Conservation (phyloP, 805 yeast genomes). For the Candida nitratophila region DNA sequence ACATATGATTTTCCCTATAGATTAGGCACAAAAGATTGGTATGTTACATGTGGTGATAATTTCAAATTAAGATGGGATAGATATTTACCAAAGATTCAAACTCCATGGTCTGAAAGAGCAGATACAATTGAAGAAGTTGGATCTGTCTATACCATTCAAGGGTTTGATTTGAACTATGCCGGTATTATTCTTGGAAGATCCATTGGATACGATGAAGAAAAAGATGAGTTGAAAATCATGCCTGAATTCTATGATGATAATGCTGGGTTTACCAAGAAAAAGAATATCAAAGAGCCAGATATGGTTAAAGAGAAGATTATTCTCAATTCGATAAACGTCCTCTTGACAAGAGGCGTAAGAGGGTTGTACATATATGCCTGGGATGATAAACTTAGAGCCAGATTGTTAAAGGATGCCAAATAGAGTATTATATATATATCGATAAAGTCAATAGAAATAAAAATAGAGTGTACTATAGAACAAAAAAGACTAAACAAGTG, state of each 20-base stretch:
- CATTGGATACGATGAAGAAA: conserved; percentile 29
- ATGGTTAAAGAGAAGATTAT: conserved; percentile 32
- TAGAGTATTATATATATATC: neutral
- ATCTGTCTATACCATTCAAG: conserved; percentile 41
- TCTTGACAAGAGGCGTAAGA: conserved; percentile 38
- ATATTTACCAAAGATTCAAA: conserved; percentile 30
- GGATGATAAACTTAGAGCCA: conserved; percentile 30
- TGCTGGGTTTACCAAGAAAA: conserved; percentile 38
- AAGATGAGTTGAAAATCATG: conserved; percentile 26
- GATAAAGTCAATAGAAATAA: neutral
- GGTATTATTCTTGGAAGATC: conserved; percentile 39
- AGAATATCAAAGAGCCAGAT: conserved; percentile 29
- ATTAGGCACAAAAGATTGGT: conserved; percentile 37
- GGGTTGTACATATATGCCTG: conserved; percentile 37
- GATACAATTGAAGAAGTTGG: conserved; percentile 43
- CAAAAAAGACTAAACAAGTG: too few relatives aligned
- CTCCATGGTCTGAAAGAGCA: conserved; percentile 39
- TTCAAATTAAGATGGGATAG: conserved; percentile 42
- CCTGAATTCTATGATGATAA: conserved; percentile 36
- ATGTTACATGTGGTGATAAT: conserved; percentile 34
- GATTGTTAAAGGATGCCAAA: conserved; percentile 6
- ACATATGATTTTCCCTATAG: conserved; percentile 43
- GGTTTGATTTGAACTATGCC: conserved; percentile 40
- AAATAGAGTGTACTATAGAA: too few relatives aligned
- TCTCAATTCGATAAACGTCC: conserved; percentile 36